Percentiles rank a stretch among this genome's conserved stretches.
phyloP scores from a whole-genome alignment of 2,329 filamentous ascomycete species.

The Colletotrichum shisoi region DNA sequence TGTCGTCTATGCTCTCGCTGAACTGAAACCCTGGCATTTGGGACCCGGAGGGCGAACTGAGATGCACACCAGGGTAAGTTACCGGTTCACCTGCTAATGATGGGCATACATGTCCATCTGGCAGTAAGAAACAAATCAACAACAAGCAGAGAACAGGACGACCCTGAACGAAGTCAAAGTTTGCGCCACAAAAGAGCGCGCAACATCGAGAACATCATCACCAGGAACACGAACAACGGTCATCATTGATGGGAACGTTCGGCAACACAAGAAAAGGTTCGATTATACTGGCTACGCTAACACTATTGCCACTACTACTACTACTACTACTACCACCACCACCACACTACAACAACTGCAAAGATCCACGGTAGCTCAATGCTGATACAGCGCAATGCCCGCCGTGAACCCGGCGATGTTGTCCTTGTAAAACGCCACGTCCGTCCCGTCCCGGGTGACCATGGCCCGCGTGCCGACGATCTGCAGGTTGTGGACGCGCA shows the following conservation, averaged over 20 bases:
- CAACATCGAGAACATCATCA: too few species aligned
- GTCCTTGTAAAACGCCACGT: conserved; percentile 49
- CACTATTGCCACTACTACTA: background rate
- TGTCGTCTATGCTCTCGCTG: too few species aligned
- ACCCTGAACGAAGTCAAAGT: too few species aligned
- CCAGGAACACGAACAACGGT: too few species aligned
- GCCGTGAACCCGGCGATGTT: conserved; percentile 53
- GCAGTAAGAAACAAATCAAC: too few species aligned
- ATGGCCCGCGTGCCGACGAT: conserved; percentile 55
- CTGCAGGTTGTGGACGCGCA: conserved; percentile 56
- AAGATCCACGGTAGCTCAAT: conserved; percentile 29
- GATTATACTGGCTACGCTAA: background rate
- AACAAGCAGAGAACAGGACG: too few species aligned
- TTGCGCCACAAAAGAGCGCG: too few species aligned
- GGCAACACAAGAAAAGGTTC: background rate
- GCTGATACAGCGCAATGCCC: conserved; percentile 48
- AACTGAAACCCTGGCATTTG: background rate
- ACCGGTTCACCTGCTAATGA: background rate
- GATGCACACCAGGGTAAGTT: background rate
- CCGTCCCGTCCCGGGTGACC: conserved; percentile 49
- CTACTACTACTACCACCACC: background rate
- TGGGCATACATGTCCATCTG: too few species aligned
- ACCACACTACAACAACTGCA: background rate
- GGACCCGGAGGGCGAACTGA: background rate
- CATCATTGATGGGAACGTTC: background rate